Evolutionary conservation across 1,139 yeast genomes (phyloP).

Genomic region (Neolecta irregularis): DNA sequence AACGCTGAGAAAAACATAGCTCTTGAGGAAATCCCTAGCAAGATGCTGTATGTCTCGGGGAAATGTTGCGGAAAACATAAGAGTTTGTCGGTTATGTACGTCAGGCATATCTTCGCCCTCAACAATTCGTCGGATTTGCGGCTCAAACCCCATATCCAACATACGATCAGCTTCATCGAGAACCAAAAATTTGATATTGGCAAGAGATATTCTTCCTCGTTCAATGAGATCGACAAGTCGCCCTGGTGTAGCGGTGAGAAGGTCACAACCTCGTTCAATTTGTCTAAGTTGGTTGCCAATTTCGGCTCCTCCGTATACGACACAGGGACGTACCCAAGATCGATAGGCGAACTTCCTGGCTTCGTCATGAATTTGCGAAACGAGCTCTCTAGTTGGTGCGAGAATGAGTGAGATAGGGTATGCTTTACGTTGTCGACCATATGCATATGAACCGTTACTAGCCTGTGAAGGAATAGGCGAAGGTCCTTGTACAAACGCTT

Average conservation of each 20-base stretch:
- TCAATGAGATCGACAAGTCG: constrained; percentile 91
- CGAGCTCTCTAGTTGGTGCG: constrained; percentile 99
- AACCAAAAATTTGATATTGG: constrained; percentile 82
- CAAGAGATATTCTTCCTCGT: constrained; percentile 82
- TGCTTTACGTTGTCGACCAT: constrained; percentile 42
- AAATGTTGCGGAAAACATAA: constrained; percentile 98
- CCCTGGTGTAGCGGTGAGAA: constrained; percentile 97
- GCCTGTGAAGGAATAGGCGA: constrained; percentile 40
- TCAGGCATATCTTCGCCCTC: constrained; percentile 96
- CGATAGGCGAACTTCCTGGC: constrained; percentile 91
- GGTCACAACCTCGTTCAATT: constrained; percentile 86
- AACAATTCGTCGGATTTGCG: constrained; percentile 95
- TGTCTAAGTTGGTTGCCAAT: constrained; percentile 75
- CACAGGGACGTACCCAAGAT: constrained; percentile 96
- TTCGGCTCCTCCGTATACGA: constrained; percentile 97
- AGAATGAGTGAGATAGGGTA: constrained; percentile 87
- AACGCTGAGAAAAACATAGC: constrained; percentile 87
- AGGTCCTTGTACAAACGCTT: constrained; percentile 83
- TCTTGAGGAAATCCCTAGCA: constrained; percentile 92
- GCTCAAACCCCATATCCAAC: constrained; percentile 99
- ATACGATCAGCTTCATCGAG: constrained; percentile 98
- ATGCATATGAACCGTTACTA: constrained; percentile 31
- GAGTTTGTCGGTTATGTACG: constrained; percentile 80
- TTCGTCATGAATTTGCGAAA: constrained; percentile 90
- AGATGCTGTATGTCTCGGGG: constrained; percentile 93